Percentiles rank a stretch among this genome's conserved stretches.
Conservation (phyloP, 2,329 filamentous ascomycete genomes). For the Hysterium pulicare region DNA sequence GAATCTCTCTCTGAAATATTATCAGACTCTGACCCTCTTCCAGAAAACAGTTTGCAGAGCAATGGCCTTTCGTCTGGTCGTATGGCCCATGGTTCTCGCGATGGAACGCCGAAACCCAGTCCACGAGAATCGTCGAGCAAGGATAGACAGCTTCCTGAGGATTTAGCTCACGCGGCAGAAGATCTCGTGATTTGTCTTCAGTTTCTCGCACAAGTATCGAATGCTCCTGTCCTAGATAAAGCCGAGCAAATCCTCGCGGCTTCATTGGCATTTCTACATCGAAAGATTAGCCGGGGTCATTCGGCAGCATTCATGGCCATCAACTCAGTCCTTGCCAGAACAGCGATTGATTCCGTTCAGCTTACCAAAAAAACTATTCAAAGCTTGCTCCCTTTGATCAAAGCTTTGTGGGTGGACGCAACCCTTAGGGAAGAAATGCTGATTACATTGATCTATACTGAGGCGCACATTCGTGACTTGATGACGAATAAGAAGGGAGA, state of each 20-base stretch:
- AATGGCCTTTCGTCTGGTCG: conserved; percentile 24
- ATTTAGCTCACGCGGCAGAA: conserved; percentile 25
- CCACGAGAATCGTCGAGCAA: conserved; percentile 19
- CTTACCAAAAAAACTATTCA: conserved; percentile 60
- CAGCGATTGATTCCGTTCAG: conserved; percentile 64
- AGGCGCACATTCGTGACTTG: conserved; percentile 37
- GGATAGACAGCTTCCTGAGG: conserved; percentile 18
- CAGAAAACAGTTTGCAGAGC: conserved; percentile 23
- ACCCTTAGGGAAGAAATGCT: conserved; percentile 72
- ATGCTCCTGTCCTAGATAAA: conserved; percentile 61
- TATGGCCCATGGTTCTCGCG: conserved; percentile 29
- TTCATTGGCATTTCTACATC: conserved; percentile 60
- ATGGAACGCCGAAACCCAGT: conserved; percentile 21
- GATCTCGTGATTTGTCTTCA: conserved; percentile 61
- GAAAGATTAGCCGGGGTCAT: conserved; percentile 62
- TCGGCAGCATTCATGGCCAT: conserved; percentile 72
- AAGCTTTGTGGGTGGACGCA: conserved; percentile 65
- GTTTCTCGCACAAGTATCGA: conserved; percentile 61
- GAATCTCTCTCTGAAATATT: conserved; percentile 50
- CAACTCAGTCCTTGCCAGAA: conserved; percentile 65
- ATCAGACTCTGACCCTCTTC: conserved; percentile 20
- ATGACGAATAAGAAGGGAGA: conserved; percentile 24
- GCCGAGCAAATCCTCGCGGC: conserved; percentile 55
- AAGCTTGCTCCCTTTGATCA: conserved; percentile 67
- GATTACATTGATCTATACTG: conserved; percentile 63